Evolutionary conservation across 2,329 filamentous ascomycete species (phyloP), one percentile per base, ranked within the genome.

Genomic region (Penicillium sp.): DNA sequence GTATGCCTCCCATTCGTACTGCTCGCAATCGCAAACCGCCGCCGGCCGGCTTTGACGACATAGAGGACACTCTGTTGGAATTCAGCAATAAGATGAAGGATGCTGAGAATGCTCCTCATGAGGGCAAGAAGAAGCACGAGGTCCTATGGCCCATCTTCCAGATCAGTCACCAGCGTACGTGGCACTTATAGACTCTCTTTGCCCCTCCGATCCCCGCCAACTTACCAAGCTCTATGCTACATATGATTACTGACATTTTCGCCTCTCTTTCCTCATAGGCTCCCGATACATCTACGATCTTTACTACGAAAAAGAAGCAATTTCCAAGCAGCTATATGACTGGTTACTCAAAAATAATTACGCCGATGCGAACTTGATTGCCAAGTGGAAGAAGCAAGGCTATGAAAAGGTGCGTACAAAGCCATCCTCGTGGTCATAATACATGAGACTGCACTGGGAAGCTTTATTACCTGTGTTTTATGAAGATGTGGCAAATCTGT

Each of bases 351-450:
- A 99, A 84, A 97, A 99, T 72, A 88, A 88, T 49, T 98, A 99
- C 73, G 95, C 93, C 5, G 95, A 99, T 77, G 86, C 90, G 46
- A 95, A 93, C 80, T 80, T 99, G 71, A 98, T 99, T 71, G 95
- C 95, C 14, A 99, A 99, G 80, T 99, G 95, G 95, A 99, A 99
- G 86, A 99, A 99, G 80, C 90, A 96, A 70, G 95, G 95, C 16
- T 99, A 99, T 70, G 95, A 99, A 77, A 97, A 98, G 87, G 90
- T 91, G 74, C 51, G 82, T 55, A 13, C 19, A 11, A 31, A 16
- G 8, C 31, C 21, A 22, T 41, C 35, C 7, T 8, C 39, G 21
- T 41, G 19, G 10, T 21, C 16, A 39, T 39, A 10, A 41, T 41
- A 41, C 19, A 6, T 22, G 39, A 9, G n/a, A 41, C 27, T 21